Evolutionary conservation across 306 rosid species (phyloP), one percentile per base, ranked within the genome.

Genomic region (Cucumis cinereus): DNA sequence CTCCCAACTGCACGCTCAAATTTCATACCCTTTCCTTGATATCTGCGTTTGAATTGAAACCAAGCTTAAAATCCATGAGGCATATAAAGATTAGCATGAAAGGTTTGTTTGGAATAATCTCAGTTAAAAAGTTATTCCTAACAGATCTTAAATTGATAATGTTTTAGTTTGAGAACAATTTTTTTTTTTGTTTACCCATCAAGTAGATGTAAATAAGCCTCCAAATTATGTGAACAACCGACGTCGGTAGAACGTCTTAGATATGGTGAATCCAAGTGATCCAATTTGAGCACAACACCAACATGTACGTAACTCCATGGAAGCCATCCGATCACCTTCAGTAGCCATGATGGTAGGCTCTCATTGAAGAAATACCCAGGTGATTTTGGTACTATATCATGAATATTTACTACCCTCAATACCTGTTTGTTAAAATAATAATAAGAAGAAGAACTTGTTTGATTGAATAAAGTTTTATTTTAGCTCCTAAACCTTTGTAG

Each of bases 231-330:
- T 0, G 89, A 82, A 52, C 83, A 82, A 8, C 8, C 73, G 0
- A 85, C 89, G 41, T 88, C 93, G 2, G 22, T 81, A 1, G 83
- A 83, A 3, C 67, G 88, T 73, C 88, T 90, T 23, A 92, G 43
- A 36, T 90, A 92, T 9, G 93, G 97, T 6, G 96, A 92, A 54
- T 86, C 82, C 26, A 68, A 83, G 11, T 90, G 92, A 8, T 92
- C 93, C 81, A 92, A 80, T 20, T 64, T 79, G 2, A 92, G 80
- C 49, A 86, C 87, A 16, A 84, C 96, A 5, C 97, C 97, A 4
- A 88, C 92, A 47, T 92, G 97, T 0, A 83, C 81, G 60, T 92
- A 92, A 77, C 93, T 83, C 96, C 96, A 90, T 23, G 96, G 97
- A 85, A 88, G 69, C 4, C 80, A 84, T 86, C 82, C 88, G 15